phyloP scores from a whole-genome alignment of 2,329 filamentous ascomycete species.

The Ascomycota sp. region DNA sequence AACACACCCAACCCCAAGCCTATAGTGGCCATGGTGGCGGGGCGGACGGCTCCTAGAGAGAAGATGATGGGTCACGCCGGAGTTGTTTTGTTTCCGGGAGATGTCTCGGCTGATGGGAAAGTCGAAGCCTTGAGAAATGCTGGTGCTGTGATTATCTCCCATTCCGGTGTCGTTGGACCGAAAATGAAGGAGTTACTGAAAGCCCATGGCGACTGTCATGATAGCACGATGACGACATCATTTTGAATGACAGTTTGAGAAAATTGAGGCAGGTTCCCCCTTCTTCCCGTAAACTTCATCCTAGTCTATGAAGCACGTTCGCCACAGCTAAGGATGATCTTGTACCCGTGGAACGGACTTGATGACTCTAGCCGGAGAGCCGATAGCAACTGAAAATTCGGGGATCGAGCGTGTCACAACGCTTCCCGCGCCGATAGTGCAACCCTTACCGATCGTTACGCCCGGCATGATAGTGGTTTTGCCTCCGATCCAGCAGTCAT shows the following conservation, averaged over 20 bases:
- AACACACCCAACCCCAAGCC: constrained; percentile 40
- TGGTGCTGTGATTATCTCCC: constrained; percentile 16
- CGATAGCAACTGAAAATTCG: constrained; percentile 25
- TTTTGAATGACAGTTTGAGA: too few relatives aligned
- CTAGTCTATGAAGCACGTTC: too few relatives aligned
- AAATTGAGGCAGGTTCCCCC: too few relatives aligned
- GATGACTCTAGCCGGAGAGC: constrained; percentile 25
- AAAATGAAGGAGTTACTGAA: constrained; percentile 15
- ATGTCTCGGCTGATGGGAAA: constrained; percentile 13
- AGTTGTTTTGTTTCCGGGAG: constrained; percentile 24
- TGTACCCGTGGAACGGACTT: constrained; percentile 22
- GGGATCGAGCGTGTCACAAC: constrained; percentile 29
- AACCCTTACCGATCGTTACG: constrained; percentile 30
- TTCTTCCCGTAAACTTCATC: too few relatives aligned
- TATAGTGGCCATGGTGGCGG: constrained; percentile 42
- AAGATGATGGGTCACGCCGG: constrained; percentile 56
- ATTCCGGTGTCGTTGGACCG: constrained; percentile 17
- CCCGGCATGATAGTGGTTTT: constrained; percentile 28
- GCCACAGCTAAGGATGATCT: constrained; percentile 12
- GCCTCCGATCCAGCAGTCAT: constrained; percentile 35
- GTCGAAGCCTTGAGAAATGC: constrained; percentile 13
- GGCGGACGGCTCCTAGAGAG: constrained; percentile 36
- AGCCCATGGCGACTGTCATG: too few relatives aligned
- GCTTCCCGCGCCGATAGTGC: constrained; percentile 27
- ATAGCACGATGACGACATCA: too few relatives aligned